phyloP scores from a whole-genome alignment of 2,329 filamentous ascomycete species.

The Aspergillus costaricaensis region DNA sequence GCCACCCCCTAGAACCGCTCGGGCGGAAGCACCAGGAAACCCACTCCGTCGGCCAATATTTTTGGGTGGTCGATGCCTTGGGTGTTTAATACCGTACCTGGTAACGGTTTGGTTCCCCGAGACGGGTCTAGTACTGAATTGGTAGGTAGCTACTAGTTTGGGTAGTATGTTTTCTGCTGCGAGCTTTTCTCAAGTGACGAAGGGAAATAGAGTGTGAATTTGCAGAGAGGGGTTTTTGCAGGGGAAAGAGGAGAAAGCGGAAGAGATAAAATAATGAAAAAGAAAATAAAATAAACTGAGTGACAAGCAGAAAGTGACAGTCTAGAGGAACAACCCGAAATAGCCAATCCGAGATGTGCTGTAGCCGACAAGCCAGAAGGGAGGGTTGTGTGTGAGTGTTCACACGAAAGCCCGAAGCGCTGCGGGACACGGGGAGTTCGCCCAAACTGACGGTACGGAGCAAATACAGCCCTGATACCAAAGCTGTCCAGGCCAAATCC shows the following conservation, averaged over 20 bases:
- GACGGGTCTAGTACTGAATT: constrained; percentile 2
- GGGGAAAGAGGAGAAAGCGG: background rate
- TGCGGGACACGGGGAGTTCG: background rate
- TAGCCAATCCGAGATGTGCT: background rate
- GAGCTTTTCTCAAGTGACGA: background rate
- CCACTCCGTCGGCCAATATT: constrained; percentile 18
- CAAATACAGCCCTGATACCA: constrained; percentile 10
- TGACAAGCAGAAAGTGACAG: background rate
- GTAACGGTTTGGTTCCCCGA: constrained; percentile 13
- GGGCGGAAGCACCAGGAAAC: constrained; percentile 26
- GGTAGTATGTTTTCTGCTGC: background rate
- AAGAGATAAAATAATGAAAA: background rate
- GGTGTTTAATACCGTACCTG: constrained; percentile 22
- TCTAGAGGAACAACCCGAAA: background rate
- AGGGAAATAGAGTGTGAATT: background rate
- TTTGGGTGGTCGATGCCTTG: constrained; percentile 17
- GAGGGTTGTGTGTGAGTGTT: background rate
- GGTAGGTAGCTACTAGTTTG: background rate
- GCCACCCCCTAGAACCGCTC: constrained; percentile 38
- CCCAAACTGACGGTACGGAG: constrained; percentile 14
- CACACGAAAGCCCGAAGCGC: constrained; percentile 2
- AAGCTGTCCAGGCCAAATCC: constrained; percentile 1
- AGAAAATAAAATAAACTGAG: background rate
- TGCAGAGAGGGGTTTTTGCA: background rate
- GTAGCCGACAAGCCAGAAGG: background rate